Evolutionary conservation across 345 rosid species (phyloP).

Genomic region (Eucalyptus dawsonii): DNA sequence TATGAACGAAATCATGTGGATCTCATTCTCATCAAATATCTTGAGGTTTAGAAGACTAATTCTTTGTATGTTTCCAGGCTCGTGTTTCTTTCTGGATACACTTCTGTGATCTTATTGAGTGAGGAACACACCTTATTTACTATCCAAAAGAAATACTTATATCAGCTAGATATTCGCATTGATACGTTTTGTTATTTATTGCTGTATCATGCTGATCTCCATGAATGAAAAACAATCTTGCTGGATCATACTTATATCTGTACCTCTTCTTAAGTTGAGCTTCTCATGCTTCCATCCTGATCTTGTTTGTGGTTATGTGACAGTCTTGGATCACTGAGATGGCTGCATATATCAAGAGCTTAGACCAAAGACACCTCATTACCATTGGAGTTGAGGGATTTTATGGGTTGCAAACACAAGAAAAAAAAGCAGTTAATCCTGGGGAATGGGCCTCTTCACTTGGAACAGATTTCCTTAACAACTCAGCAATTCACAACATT

Average conservation of each 20-base stretch:
- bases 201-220: not conserved
- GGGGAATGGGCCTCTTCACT: slow-evolving; percentile 40
- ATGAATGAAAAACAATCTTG: not conserved
- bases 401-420: slow-evolving; percentile 9
- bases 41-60: not conserved
- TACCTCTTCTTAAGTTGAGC: not conserved
- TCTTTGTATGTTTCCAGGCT: not conserved
- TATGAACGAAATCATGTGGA: not conserved
- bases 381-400: slow-evolving; percentile 42
- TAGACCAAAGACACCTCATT: slow-evolving; percentile 27
- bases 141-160: not conserved
- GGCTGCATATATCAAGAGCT: slow-evolving; percentile 32
- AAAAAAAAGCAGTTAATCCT: slow-evolving; percentile 19
- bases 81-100: not conserved
- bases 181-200: not conserved
- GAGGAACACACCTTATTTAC: not conserved
- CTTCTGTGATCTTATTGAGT: not conserved
- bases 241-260: not conserved
- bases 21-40: not conserved
- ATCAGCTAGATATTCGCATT: not conserved
- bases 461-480: slow-evolving; percentile 31
- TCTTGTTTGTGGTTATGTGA: not conserved
- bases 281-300: not conserved
- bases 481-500: slow-evolving; percentile 19
- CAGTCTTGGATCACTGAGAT: slow-evolving; percentile 41